Evolutionary conservation across 768 basidiomycete genomes (phyloP), one percentile per base, ranked within the genome.

Genomic region (Crassisporium funariophilum): DNA sequence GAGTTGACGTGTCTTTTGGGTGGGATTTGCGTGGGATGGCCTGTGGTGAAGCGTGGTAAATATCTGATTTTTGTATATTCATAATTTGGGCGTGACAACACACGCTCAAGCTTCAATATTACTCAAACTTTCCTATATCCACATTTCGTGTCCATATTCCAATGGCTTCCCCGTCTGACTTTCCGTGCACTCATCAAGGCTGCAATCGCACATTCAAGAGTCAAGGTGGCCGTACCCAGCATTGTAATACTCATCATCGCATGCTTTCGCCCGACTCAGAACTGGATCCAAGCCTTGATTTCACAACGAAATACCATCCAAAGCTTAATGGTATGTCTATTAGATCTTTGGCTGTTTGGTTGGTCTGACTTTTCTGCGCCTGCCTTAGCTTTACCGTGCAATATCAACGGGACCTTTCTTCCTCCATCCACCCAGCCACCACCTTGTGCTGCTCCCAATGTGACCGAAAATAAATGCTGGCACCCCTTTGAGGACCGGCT

Each of bases 391-490:
- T 37, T 44, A 15, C 35, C 48, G 25, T 49, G 48, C 23, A 41
- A 49, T 38, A 38, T 15, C 0, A 4, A 36, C 19, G 48, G 48
- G 1, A 12, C 36, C 2, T 49, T 48, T 44, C 1, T 44, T 25
- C 35, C 33, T 1, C 41, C 13, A 20, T 10, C 39, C 8, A 13
- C 49, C 13, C 23, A 29, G 4, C 36, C 45, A 10, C 21, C 35
- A 11, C 64, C 56, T 2, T 62, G 46, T 57, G 25, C 20, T 15
- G 25, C 23, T 6, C 39, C 55, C 2, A 29, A 58, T 4, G 55
- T 37, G 65, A 13, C 59, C 62, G 20, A 33, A 35, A 1, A 61
- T 52, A 11, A 67, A 65, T 19, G 57, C 63, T 49, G 35, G 41
- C 24, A 43, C 38, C 55, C 55, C 7, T 59, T 59, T 42, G 41